Percentiles rank a stretch among this genome's conserved stretches.
Evolutionary conservation across 2,329 filamentous ascomycete species (phyloP).

Genomic region (Curvularia verruculosa): DNA sequence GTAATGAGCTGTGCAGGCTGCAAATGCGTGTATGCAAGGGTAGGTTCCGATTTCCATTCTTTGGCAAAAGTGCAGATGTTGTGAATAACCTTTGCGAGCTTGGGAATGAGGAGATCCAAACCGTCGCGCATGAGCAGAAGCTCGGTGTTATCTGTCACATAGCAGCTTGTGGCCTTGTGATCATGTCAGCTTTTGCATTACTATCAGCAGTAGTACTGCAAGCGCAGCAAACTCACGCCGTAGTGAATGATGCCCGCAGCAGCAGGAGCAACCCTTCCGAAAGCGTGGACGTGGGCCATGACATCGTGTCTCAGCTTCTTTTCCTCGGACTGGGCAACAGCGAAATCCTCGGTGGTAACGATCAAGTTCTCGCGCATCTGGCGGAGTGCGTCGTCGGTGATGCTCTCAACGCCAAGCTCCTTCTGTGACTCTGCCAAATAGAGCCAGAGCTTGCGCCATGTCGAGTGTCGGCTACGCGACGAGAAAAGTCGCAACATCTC

Average conservation of each 20-base stretch:
- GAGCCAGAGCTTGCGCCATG: conserved; percentile 86
- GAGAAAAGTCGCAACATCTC: conserved; percentile 72
- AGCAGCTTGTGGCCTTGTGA: conserved; percentile 47
- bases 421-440: conserved; percentile 81
- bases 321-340: conserved; percentile 56
- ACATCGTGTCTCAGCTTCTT: conserved; percentile 68
- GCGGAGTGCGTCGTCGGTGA: conserved; percentile 66
- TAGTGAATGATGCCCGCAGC: conserved; percentile 85
- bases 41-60: conserved; percentile 73
- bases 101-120: conserved; percentile 75
- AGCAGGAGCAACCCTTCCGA: conserved; percentile 73
- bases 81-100: conserved; percentile 77
- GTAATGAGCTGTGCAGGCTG: conserved; percentile 69
- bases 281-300: conserved; percentile 74
- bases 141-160: conserved; percentile 38
- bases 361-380: conserved; percentile 55
- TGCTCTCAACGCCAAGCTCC: conserved; percentile 74
- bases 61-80: conserved; percentile 76
- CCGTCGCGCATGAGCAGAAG: conserved; percentile 74
- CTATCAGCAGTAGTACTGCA: background rate
- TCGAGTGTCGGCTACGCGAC: conserved; percentile 73
- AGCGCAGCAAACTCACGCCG: conserved; percentile 54
- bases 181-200: conserved; percentile 66
- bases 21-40: conserved; percentile 77
- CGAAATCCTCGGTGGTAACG: conserved; percentile 57